Conservation (phyloP, 352 stramenopile genomes). For the Globisporangium orthogonon region DNA sequence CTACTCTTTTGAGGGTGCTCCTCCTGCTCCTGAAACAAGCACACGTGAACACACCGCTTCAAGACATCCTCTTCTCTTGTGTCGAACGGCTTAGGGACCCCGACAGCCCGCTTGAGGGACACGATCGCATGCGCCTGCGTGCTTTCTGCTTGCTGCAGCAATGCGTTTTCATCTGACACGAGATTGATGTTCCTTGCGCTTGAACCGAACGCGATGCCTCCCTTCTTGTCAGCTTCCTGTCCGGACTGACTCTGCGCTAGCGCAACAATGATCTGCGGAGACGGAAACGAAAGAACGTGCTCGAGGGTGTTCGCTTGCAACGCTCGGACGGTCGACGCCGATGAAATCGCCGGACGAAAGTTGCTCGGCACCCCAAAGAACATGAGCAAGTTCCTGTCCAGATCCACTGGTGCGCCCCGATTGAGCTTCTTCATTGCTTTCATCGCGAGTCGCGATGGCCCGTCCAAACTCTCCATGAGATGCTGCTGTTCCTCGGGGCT, state of each 20-base stretch:
- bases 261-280: conserved; percentile 51
- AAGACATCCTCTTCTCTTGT: conserved; percentile 69
- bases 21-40: conserved; percentile 65
- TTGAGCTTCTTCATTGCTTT: conserved; percentile 78
- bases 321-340: conserved; percentile 31
- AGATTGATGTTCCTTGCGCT: neutral
- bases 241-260: conserved; percentile 29
- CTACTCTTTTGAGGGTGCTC: conserved; percentile 3
- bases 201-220: neutral
- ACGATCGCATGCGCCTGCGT: conserved; percentile 59
- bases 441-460: conserved; percentile 36
- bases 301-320: conserved; percentile 59
- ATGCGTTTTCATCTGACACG: conserved; percentile 24
- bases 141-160: conserved; percentile 48
- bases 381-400: conserved; percentile 63
- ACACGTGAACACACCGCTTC: conserved; percentile 76
- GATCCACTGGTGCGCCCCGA: conserved; percentile 51
- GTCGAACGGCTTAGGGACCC: conserved; percentile 73
- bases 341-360: conserved; percentile 63
- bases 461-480: conserved; percentile 37
- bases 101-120: conserved; percentile 64
- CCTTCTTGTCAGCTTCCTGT: neutral
- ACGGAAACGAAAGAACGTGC: conserved; percentile 65
- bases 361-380: conserved; percentile 79
- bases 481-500: conserved; percentile 23